Evolutionary conservation across 345 rosid species (phyloP).

Genomic region (Populus euphratica): DNA sequence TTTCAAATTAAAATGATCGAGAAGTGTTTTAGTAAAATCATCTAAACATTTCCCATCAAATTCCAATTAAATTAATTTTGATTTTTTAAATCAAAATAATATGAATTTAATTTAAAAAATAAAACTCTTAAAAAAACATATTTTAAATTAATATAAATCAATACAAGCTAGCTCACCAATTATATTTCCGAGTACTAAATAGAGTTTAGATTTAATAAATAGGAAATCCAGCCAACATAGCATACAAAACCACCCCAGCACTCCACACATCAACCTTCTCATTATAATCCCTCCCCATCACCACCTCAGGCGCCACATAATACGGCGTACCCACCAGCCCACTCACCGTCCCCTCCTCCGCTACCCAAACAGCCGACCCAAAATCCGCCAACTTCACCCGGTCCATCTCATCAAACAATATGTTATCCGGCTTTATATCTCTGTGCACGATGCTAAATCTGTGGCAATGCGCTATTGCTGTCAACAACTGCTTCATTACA

Average conservation of each 20-base stretch:
- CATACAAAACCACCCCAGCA: conserved; percentile 31
- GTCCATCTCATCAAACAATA: conserved; percentile 15
- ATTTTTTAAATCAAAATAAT: too few relatives aligned
- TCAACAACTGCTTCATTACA: conserved; percentile 12
- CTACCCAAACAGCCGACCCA: conserved; percentile 23
- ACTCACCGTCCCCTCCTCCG: conserved; percentile 6
- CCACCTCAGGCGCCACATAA: conserved; percentile 32
- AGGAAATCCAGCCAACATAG: conserved; percentile 28
- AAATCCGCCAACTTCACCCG: conserved; percentile 22
- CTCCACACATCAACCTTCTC: conserved; percentile 36
- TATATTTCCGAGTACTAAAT: too few relatives aligned
- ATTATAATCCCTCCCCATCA: conserved; percentile 26
- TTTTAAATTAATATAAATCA: too few relatives aligned
- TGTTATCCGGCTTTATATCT: conserved; percentile 27
- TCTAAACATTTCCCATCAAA: too few relatives aligned
- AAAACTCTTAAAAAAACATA: too few relatives aligned
- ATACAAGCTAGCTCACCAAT: too few relatives aligned
- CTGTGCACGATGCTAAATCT: conserved; percentile 18
- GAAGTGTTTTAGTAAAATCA: too few relatives aligned
- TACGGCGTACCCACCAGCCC: conserved; percentile 32
- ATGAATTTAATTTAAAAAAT: too few relatives aligned
- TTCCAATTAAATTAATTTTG: too few relatives aligned
- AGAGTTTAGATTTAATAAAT: too few relatives aligned
- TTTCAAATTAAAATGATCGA: too few relatives aligned
- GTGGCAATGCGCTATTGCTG: conserved; percentile 25